Evolutionary conservation across 179 eudicot species (phyloP).

Genomic region (Silene vulgaris): DNA sequence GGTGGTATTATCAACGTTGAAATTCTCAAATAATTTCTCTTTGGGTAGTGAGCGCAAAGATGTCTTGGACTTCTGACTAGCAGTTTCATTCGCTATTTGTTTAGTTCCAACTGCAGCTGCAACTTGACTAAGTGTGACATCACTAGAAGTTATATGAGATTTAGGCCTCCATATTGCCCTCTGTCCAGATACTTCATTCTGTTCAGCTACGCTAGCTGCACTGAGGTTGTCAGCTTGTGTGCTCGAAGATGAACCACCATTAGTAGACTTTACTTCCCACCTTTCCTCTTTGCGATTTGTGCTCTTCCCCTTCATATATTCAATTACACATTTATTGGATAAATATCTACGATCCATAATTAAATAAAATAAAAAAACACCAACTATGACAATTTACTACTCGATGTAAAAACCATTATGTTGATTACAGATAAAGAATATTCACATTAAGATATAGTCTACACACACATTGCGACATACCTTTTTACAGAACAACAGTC

Average conservation of each 20-base stretch:
- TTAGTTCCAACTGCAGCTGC: constrained; percentile 12
- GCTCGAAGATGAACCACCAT: constrained; percentile 30
- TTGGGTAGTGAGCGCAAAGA: constrained; percentile 34
- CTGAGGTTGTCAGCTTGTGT: constrained; percentile 23
- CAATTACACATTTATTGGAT: neutral
- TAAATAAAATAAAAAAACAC: too few relatives aligned
- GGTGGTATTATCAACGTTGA: constrained; percentile 66
- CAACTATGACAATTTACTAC: neutral
- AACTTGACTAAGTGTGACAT: constrained; percentile 27
- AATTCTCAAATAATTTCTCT: constrained; percentile 47
- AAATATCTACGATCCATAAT: neutral
- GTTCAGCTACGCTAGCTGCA: constrained; percentile 34
- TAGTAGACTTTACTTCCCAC: constrained; percentile 48
- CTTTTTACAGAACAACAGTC: neutral
- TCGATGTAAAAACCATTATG: neutral
- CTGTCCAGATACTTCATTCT: constrained; percentile 30
- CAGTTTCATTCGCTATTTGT: constrained; percentile 26
- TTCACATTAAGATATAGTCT: neutral
- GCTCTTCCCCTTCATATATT: constrained; percentile 31
- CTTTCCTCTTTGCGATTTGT: constrained; percentile 30
- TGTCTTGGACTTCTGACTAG: constrained; percentile 26
- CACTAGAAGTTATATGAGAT: constrained; percentile 46
- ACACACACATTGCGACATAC: neutral
- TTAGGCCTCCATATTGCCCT: constrained; percentile 49
- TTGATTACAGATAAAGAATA: neutral